These are phyloP conservation scores for Xylariaceae sp. DNA, from an alignment of 2,329 filamentous ascomycete species.

Conservation along the genomic window DNA sequence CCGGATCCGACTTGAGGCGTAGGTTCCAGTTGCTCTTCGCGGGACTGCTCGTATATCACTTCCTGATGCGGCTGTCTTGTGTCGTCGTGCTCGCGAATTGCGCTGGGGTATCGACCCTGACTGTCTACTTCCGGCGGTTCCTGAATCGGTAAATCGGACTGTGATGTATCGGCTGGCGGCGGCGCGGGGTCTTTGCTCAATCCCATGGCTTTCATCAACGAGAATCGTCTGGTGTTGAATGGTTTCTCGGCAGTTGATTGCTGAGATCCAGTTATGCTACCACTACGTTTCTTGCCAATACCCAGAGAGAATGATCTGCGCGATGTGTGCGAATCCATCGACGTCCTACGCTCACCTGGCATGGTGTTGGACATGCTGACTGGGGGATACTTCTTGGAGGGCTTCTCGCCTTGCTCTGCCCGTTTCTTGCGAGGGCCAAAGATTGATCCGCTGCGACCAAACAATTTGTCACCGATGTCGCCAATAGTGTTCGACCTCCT, in stretches of 20 bases:
- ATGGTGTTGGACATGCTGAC: constrained; percentile 80
- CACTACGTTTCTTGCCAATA: constrained; percentile 65
- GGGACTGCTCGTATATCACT: constrained; percentile 35
- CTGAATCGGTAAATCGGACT: constrained; percentile 49
- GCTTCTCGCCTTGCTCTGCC: constrained; percentile 44
- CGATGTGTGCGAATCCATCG: constrained; percentile 62
- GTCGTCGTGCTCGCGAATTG: constrained; percentile 19
- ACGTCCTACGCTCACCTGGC: constrained; percentile 54
- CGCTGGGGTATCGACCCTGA: constrained; percentile 35
- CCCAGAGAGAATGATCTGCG: constrained; percentile 67
- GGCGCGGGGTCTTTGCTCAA: constrained; percentile 50
- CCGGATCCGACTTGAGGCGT: constrained; percentile 22
- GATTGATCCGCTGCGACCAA: constrained; percentile 76
- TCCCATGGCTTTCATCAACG: constrained; percentile 62
- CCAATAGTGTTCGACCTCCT: constrained; percentile 71
- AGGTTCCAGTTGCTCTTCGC: constrained; percentile 29
- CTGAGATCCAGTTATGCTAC: constrained; percentile 57
- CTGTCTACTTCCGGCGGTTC: constrained; percentile 39
- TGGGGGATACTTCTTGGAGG: constrained; percentile 73
- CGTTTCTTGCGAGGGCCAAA: constrained; percentile 55
- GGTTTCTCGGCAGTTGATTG: constrained; percentile 48
- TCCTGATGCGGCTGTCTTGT: constrained; percentile 35
- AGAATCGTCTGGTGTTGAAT: constrained; percentile 56
- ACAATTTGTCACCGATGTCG: constrained; percentile 75
- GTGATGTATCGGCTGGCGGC: constrained; percentile 45